Evolutionary conservation across 805 yeast species (phyloP), one percentile per base, ranked within the genome.

Genomic region (Yarrowia keelungensis): DNA sequence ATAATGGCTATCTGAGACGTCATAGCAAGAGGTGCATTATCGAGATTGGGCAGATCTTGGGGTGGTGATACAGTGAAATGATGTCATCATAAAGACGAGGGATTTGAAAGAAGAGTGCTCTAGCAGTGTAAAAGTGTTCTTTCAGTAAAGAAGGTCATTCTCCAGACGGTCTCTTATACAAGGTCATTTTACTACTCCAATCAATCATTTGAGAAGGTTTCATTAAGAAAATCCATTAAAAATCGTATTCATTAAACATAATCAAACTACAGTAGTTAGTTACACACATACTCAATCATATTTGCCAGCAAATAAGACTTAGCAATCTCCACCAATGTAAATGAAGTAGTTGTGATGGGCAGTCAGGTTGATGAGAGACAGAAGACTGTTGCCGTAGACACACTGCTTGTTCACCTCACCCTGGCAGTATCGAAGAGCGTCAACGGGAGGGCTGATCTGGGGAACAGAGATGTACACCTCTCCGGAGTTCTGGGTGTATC

Each of bases 361-460:
- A 14, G 47, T 41, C 62, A 56, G 62, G 38, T 26, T 42, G 26
- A 56, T 53, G 1, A 42, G 47, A 15, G 62, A 56, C 14, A 56
- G 62, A 10, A 56, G 35, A 26, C 62, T 56, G 47, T 56, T 56
- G 10, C 62, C 62, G 22, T 56, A 14, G n/a, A 56, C n/a, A 69
- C 53, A 69, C 62, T 72, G 38, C 46, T 69, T 50, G 56, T 41
- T 68, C 47, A 32, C 59, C 36, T 47, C 46, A 11, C 70, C 71
- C 10, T 69, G 19, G 8, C 66, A 59, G 53, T n/a, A 43, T 9
- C 16, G 32, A n/a, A 59, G 53, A 19, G 41, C 4, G 1, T 41
- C 32, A 3, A 46, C 43, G 14, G 42, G 42, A 16, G 66, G 66
- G 19, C 8, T 16, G 22, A 59, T 26, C 35, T 45, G 14, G 5